A percentile compares a stretch with the other conserved stretches of the same genome.
Conservation (phyloP, 108 stramenopile species). For the Mediolabrus comicus region DNA sequence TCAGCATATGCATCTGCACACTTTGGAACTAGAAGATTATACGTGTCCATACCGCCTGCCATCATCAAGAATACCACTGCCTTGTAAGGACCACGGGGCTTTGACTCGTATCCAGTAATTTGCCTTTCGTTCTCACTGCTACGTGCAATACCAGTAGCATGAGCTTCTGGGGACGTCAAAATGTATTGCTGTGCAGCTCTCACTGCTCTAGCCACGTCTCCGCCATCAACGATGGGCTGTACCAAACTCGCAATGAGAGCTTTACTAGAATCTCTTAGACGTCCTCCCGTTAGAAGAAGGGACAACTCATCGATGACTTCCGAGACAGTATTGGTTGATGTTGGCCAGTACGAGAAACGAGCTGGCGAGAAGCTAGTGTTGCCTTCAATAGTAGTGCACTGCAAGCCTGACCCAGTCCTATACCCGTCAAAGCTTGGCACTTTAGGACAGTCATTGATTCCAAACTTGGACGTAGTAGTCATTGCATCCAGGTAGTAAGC, state of each 20-base stretch:
- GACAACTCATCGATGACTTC: constrained; percentile 54
- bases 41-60: constrained; percentile 41
- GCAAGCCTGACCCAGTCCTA: neutral
- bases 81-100: constrained; percentile 35
- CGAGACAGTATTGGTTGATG: constrained; percentile 7
- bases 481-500: constrained; percentile 27
- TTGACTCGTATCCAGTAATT: constrained; percentile 2
- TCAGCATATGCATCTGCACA: constrained; percentile 19
- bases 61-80: constrained; percentile 38
- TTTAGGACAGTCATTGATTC: constrained; percentile 20
- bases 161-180: constrained; percentile 46
- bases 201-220: constrained; percentile 23
- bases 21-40: constrained; percentile 33
- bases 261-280: constrained; percentile 17
- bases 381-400: constrained; percentile 17
- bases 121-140: constrained; percentile 1
- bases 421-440: constrained; percentile 22
- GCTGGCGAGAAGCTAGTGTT: constrained; percentile 14
- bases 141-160: constrained; percentile 22
- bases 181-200: constrained; percentile 47
- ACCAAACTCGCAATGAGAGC: constrained; percentile 15
- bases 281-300: constrained; percentile 50
- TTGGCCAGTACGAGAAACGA: constrained; percentile 11
- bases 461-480: constrained; percentile 21
- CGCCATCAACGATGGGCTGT: constrained; percentile 11